A percentile compares a stretch with the other conserved stretches of the same genome.
Evolutionary conservation across 306 rosid genomes (phyloP).

Genomic region (Oemleria cerasiformis): DNA sequence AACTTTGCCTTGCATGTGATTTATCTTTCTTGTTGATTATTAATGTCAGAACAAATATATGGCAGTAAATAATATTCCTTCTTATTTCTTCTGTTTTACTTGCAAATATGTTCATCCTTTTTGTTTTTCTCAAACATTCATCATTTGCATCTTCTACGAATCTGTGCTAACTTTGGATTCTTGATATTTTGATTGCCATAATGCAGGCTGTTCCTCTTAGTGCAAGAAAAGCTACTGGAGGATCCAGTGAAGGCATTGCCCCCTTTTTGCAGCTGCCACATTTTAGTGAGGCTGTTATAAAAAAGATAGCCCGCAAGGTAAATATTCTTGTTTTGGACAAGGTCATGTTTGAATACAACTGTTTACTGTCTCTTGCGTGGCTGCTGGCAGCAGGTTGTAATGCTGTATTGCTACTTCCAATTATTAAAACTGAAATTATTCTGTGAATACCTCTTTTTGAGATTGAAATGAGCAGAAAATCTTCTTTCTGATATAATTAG

Average conservation of each 20-base stretch:
- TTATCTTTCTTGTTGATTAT: background rate
- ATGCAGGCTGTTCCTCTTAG: conserved; percentile 95
- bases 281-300: conserved; percentile 72
- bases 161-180: conserved; percentile 8
- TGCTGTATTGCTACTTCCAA: background rate
- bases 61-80: background rate
- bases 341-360: conserved; percentile 6
- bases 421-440: background rate
- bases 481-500: background rate
- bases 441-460: background rate
- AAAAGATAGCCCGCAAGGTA: conserved; percentile 96
- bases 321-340: background rate
- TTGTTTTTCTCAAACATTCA: background rate
- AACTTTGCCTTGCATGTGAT: background rate
- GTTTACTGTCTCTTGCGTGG: conserved; percentile 7
- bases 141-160: background rate
- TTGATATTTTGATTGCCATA: conserved; percentile 12
- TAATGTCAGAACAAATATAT: background rate
- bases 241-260: conserved; percentile 91
- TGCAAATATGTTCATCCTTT: background rate
- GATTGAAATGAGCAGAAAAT: background rate
- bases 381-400: background rate
- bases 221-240: conserved; percentile 84
- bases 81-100: background rate
- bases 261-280: conserved; percentile 97